Base-by-base conservation (phyloP, 352 stramenopile genomes). In the Phytopythium montanum region DNA sequence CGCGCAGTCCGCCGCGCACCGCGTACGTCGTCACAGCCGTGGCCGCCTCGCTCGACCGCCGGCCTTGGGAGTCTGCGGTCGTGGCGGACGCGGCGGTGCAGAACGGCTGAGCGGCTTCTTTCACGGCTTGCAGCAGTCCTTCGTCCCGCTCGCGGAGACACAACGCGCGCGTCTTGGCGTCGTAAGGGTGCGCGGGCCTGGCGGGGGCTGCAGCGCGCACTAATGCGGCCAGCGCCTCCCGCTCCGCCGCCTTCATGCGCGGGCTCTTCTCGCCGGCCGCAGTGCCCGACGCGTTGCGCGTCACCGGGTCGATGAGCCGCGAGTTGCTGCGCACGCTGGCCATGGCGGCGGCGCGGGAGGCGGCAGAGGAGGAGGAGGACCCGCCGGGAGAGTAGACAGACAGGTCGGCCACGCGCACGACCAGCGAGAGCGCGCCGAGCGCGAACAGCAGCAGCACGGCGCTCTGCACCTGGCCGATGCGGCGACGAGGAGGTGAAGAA, bases 101-200 rank as follows among this genome's bases (percentile, higher is more conserved):
- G 33, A 76, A 79, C 6, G 49, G 52, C 44, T 62, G 60, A 1
- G 34, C 55, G 1, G 70, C 46, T 19, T 75, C 31, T 13, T 57
- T 59, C 14, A 74, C 26, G 7, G 62, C 59, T 2, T 51, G 18
- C 51, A 79, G 64, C 18, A 79, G 67, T 1, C 73, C 73, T 5
- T 74, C 53, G 48, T 83, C 73, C 19, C 71, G 62, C 56, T 79
- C 49, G 2, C 54, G 34, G 42, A 68, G 72, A 59, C 70, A 83
- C 36, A 64, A 39, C 7, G 49, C 41, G 36, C 65, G 58, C n/a
- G 53, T 62, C 45, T 55, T 66, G 19, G 19, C 49, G 58, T 76
- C 72, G 21, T 64, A 48, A 29, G 71, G 60, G 28, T 64, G 69
- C 0, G 66, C 48, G 16, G 34, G 52, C 26, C 52, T 73, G 21